A percentile compares a stretch with the other conserved stretches of the same genome.
Evolutionary conservation across 164 flowering plant species (phyloP).

Genomic region (Stephania yunnanensis): DNA sequence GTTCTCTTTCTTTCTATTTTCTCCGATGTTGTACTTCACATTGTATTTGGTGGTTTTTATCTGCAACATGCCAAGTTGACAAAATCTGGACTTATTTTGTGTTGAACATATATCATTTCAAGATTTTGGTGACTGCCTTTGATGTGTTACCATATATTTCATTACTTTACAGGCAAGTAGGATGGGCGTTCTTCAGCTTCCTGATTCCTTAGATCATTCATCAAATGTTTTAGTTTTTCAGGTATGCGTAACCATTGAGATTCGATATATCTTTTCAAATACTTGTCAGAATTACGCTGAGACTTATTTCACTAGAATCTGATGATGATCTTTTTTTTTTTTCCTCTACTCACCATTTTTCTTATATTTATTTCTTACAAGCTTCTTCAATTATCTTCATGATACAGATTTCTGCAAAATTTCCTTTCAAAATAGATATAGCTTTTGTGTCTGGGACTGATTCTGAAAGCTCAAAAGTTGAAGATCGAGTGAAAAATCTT

Average conservation of each 20-base stretch:
- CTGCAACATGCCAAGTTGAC: background rate
- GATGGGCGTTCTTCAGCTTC: conserved; percentile 55
- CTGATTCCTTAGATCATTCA: conserved; percentile 57
- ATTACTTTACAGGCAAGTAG: conserved; percentile 41
- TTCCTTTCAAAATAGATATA: conserved; percentile 68
- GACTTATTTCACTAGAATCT: background rate
- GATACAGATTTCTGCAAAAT: conserved; percentile 56
- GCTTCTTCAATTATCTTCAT: background rate
- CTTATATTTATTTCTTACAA: background rate
- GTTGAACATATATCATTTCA: background rate
- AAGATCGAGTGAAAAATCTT: conserved; percentile 61
- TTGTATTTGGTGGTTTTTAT: background rate
- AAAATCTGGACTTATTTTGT: background rate
- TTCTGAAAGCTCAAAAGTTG: conserved; percentile 38
- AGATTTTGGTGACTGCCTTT: background rate
- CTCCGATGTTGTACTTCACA: background rate
- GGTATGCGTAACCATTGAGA: conserved; percentile 35
- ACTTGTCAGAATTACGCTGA: background rate
- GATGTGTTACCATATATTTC: background rate
- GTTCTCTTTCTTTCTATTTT: too few species aligned
- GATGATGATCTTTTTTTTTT: background rate
- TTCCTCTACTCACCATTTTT: background rate
- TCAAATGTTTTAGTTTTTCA: conserved; percentile 79
- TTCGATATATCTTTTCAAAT: background rate
- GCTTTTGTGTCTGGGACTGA: conserved; percentile 72